Conservation (phyloP, 2,329 filamentous ascomycete species). For the Fusarium denticulatum region DNA sequence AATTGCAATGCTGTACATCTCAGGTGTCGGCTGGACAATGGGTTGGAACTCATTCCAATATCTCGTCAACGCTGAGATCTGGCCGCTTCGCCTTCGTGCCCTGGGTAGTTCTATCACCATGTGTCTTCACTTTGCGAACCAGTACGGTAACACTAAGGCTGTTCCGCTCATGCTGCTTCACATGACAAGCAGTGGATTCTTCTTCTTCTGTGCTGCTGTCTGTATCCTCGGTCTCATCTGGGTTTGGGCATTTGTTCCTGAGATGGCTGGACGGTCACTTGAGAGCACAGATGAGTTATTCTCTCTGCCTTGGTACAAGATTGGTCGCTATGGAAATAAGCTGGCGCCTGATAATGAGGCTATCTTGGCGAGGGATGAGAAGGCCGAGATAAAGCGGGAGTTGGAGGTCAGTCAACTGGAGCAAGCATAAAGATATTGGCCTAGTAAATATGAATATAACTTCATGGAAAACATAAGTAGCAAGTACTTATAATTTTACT, state of each 20-base stretch:
- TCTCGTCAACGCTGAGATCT: slow-evolving; percentile 18
- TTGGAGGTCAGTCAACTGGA: not conserved
- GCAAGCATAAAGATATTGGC: not conserved
- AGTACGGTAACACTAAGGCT: slow-evolving; percentile 20
- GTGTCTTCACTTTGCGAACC: slow-evolving; percentile 16
- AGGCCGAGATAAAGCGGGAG: slow-evolving; percentile 14
- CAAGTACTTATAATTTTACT: not conserved
- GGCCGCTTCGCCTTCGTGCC: slow-evolving; percentile 17
- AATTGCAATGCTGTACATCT: slow-evolving; percentile 10
- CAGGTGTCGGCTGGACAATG: slow-evolving; percentile 15
- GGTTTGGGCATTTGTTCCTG: slow-evolving; percentile 73
- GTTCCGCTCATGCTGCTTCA: slow-evolving; percentile 4
- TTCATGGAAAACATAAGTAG: accelerated
- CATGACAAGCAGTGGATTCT: slow-evolving; percentile 11
- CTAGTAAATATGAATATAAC: not conserved
- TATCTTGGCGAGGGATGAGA: slow-evolving; percentile 11
- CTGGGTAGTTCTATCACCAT: slow-evolving; percentile 14
- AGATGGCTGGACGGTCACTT: slow-evolving; percentile 66
- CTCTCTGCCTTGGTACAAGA: slow-evolving; percentile 72
- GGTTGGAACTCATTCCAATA: slow-evolving; percentile 12
- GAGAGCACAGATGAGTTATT: slow-evolving; percentile 74
- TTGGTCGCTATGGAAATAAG: slow-evolving; percentile 58
- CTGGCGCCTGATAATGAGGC: slow-evolving; percentile 16
- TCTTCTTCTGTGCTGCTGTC: slow-evolving; percentile 13
- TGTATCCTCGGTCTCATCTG: slow-evolving; percentile 62